These are phyloP conservation scores for Avena eriantha DNA, from an alignment of 176 grass and related monocot species.

Conservation along the genomic window DNA sequence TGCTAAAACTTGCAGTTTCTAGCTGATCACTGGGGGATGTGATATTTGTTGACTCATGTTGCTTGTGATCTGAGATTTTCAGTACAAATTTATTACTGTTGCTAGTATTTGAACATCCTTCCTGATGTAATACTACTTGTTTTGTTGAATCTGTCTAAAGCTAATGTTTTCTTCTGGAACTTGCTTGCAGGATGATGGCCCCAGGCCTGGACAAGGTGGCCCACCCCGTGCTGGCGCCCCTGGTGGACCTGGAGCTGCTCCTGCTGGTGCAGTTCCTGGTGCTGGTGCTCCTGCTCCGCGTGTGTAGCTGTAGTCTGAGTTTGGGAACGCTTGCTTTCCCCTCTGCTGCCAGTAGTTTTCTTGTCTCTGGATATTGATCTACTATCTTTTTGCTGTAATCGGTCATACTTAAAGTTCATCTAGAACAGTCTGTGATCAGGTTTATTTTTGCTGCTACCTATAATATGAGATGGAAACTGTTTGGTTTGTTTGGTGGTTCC, in stretches of 20 bases:
- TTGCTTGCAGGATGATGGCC: constrained; percentile 43
- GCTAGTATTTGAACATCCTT: not conserved
- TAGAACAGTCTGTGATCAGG: constrained; percentile 22
- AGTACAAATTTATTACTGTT: not conserved
- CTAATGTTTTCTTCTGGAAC: not conserved
- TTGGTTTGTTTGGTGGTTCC: not conserved
- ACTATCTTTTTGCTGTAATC: constrained; percentile 24
- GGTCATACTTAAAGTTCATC: not conserved
- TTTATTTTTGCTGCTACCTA: constrained; percentile 22
- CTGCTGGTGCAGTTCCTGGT: not conserved
- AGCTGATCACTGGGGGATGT: constrained; percentile 51
- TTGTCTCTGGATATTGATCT: not conserved
- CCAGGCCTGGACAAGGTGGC: constrained; percentile 43
- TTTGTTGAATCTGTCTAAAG: not conserved
- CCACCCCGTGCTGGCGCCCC: constrained; percentile 41
- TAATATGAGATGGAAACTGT: constrained; percentile 15
- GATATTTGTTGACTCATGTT: not conserved
- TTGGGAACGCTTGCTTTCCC: not conserved
- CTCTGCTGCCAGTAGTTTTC: not conserved
- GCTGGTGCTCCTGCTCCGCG: not conserved
- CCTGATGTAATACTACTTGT: not conserved
- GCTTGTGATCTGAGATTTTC: not conserved
- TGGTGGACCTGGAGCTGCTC: constrained; percentile 41
- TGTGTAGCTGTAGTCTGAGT: not conserved
- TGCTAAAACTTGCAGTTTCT: constrained; percentile 33